Evolutionary conservation across 2,329 filamentous ascomycete species (phyloP), one percentile per base, ranked within the genome.

Genomic region (Gaeumannomyces tritici): DNA sequence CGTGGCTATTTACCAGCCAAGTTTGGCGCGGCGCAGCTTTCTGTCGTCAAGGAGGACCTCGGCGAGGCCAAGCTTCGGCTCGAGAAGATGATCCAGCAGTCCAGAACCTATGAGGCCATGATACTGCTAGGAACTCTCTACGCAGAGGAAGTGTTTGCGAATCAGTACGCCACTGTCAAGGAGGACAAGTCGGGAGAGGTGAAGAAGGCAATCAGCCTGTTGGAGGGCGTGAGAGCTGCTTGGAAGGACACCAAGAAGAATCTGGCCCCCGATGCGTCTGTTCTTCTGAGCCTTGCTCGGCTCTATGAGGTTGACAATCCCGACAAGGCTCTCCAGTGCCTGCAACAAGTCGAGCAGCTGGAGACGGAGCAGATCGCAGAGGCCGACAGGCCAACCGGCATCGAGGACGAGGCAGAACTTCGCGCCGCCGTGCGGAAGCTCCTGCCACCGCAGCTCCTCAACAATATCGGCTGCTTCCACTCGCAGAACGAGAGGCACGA

Each of bases 401-500:
- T 77, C 2, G 80, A 84, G 24, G 86, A 90, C 61, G 84, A 89
- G 63, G 81, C 79, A 3, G 81, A 84, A 33, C 76, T 84, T 63
- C 83, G 83, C 62, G 78, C 79, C 27, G 80, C 82, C 21, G 80
- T 96, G 31, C 87, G 92, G 62, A 90, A 93, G 71, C 81, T 89
- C 63, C 79, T 99, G 1, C 90, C 93, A 1, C 95, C 95, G 4
- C 92, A 96, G 70, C 81, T 98, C 2, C 82, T 99, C 56, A 99
- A 98, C 80, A 99, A 99, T 73, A 96, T 98, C 72, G 95, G 91
- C 6, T 97, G 93, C 74, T 98, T 98, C 76, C 86, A 96, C 68
- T 97, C 91, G 67, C 92, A 96, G 71, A 83, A 87, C 2, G 92
- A 96, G 69, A 92, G 91, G 71, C 87, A 89, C 66, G 85, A 89